Evolutionary conservation across 75 land plant species (phyloP).

Genomic region (Picea glauca): DNA sequence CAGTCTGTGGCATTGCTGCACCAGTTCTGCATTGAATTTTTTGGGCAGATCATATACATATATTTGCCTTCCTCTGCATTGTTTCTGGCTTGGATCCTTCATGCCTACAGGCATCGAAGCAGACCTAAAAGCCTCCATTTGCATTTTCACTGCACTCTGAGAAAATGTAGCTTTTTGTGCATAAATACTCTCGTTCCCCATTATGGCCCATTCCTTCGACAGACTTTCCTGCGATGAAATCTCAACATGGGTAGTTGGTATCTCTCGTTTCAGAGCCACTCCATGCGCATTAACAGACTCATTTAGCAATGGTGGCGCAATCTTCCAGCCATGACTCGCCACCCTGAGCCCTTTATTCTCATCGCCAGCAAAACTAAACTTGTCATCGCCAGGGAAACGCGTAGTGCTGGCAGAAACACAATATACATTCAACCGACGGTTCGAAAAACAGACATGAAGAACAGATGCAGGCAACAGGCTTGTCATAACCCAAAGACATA

Average conservation of each 20-base stretch:
- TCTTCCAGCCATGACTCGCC: no score
- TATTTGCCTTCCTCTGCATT: conserved; percentile 8
- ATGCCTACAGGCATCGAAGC: background rate
- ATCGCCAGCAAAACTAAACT: no score
- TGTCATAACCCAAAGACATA: background rate
- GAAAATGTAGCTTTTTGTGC: background rate
- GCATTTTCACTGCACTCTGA: background rate
- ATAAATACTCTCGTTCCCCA: no score
- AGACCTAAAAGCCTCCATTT: background rate
- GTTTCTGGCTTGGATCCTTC: background rate
- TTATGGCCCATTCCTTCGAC: background rate
- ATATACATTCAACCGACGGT: background rate
- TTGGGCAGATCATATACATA: conserved; percentile 24
- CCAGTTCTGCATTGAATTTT: conserved; percentile 18
- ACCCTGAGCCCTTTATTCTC: no score
- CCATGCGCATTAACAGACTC: no score
- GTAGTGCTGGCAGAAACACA: background rate
- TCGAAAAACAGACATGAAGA: background rate
- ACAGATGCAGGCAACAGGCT: background rate
- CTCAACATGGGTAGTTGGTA: no score
- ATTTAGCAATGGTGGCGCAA: no score
- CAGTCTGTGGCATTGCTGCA: conserved; percentile 18
- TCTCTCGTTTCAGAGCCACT: no score
- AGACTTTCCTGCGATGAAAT: background rate
- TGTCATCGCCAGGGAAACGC: background rate